Evolutionary conservation across 1,139 yeast species (phyloP), one percentile per base, ranked within the genome.

Genomic region (Zygosaccharomyces sapae): DNA sequence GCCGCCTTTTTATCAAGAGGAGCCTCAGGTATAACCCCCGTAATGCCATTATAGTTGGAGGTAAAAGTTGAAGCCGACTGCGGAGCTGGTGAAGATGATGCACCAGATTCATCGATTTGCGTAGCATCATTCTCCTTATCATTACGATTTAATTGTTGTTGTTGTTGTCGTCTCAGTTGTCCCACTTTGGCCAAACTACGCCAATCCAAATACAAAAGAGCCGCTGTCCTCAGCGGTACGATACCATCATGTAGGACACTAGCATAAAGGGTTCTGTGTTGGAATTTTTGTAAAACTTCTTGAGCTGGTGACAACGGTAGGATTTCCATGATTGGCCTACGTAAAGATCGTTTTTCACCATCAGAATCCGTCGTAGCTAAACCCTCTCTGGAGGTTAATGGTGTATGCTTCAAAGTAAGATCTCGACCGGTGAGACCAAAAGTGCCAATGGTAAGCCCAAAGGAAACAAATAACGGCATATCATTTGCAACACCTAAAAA

Each of bases 361-460:
- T 46, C 46, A 48, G 40, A 33, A 9, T 29, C 25, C 4, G 16
- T 27, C 2, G 41, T 27, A 10, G 51, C 58, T 10, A 59, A 33
- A 45, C 61, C 50, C 27, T 58, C 57, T 34, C 54, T 66, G 45
- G 54, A 67, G 5, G 50, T 47, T 9, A 54, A 40, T 2, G 62
- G 62, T 13, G 68, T 66, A 40, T 63, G 67, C 13, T 65, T 59
- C 8, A 81, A 66, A 6, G 81, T 80, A 47, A 81, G 63, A 57
- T 81, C 87, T 54, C 80, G 75, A 1, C 87, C 87, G 0, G 87
- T 80, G 47, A 72, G 68, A 0, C 87, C 87, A 27, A 81, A 73
- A 5, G 80, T 71, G 0, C 87, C 87, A 4, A 82, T 73, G 72
- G 75, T 80, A 9, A 81, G 63, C 0, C 83, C 85, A 37, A 80